phyloP scores from a whole-genome alignment of 306 rosid species.

The Trifolium pratense region DNA sequence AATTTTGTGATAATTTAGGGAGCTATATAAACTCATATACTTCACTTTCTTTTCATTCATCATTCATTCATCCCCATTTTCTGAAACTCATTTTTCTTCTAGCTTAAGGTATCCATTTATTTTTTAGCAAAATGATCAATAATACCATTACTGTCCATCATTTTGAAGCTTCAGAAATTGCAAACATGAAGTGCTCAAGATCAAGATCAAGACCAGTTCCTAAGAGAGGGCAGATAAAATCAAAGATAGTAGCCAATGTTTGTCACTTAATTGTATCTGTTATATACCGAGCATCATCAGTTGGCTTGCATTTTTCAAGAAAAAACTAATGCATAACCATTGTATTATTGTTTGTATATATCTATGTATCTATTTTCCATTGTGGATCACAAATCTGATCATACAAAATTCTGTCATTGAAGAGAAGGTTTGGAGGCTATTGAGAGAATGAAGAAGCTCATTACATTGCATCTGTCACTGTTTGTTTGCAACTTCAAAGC shows the following conservation, averaged over 20 bases:
- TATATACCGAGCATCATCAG: constrained; percentile 38
- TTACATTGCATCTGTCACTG: no score
- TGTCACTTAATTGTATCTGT: constrained; percentile 37
- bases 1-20: neutral
- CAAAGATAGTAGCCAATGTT: constrained; percentile 42
- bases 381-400: no score
- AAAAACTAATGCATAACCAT: constrained; percentile 1
- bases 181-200: neutral
- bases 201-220: constrained; percentile 22
- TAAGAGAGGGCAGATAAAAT: constrained; percentile 46
- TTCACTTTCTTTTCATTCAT: neutral
- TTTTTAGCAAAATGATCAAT: neutral
- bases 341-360: neutral
- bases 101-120: neutral
- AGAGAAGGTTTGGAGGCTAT: no score
- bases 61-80: neutral
- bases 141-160: neutral
- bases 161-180: neutral
- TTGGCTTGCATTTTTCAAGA: constrained; percentile 23
- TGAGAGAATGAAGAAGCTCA: no score
- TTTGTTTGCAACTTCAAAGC: no score
- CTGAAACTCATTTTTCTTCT: neutral
- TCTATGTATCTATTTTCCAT: neutral
- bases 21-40: neutral
- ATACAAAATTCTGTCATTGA: no score